Conservation (phyloP, 2,329 filamentous ascomycete species). For the Colletotrichum kahawae region DNA sequence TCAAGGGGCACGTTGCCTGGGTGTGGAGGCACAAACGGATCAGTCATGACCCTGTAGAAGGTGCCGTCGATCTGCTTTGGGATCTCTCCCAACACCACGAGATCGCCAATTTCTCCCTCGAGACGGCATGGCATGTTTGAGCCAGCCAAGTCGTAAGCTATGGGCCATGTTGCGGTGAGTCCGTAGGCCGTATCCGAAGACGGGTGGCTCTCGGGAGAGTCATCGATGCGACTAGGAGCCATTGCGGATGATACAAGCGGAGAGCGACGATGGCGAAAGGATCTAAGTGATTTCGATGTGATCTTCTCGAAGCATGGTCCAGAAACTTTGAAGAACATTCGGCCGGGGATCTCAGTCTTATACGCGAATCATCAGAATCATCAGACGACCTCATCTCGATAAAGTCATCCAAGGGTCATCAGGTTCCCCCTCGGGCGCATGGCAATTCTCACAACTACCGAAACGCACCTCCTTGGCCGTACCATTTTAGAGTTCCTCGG, state of each 20-base stretch:
- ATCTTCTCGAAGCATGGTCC: background rate
- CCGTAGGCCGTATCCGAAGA: background rate
- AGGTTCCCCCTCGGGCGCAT: background rate
- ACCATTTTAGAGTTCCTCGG: background rate
- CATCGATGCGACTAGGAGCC: background rate
- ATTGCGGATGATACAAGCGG: background rate
- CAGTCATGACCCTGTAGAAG: slow-evolving; percentile 42
- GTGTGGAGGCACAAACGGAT: slow-evolving; percentile 40
- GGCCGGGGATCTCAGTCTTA: background rate
- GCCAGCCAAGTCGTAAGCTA: background rate
- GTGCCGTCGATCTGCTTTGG: slow-evolving; percentile 27
- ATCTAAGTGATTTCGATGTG: background rate
- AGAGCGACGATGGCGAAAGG: background rate
- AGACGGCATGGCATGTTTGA: slow-evolving; percentile 9
- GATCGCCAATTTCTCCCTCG: slow-evolving; percentile 13
- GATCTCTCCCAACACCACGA: slow-evolving; percentile 24
- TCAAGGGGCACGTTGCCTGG: slow-evolving; percentile 40
- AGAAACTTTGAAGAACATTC: background rate
- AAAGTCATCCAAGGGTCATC: background rate
- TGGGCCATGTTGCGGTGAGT: background rate
- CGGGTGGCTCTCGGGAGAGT: background rate
- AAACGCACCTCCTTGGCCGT: background rate
- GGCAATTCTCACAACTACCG: background rate
- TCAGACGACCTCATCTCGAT: background rate
- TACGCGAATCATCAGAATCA: background rate